phyloP scores from a whole-genome alignment of 1,284 basidiomycete genomes.

The Ganoderma sp. region DNA sequence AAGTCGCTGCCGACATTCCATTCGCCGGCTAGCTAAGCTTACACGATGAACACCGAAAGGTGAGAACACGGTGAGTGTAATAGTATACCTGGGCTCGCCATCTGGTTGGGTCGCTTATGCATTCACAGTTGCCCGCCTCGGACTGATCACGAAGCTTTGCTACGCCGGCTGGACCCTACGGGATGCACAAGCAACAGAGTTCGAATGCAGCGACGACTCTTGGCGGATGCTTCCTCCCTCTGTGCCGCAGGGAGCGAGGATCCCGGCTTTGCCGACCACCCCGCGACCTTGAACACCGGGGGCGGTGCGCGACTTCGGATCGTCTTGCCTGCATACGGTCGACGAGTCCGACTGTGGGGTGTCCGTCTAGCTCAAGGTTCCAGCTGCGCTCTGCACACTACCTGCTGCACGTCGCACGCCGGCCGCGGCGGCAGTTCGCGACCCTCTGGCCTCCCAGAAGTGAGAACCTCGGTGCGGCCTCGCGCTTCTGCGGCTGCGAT shows the following conservation, averaged over 20 bases:
- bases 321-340: background rate
- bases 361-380: background rate
- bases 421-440: background rate
- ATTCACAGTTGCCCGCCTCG: background rate
- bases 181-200: background rate
- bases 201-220: conserved; percentile 1
- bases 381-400: background rate
- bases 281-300: conserved; percentile 6
- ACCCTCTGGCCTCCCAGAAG: background rate
- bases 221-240: background rate
- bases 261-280: background rate
- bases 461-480: background rate
- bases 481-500: background rate
- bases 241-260: background rate
- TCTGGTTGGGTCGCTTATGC: background rate
- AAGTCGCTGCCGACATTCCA: background rate
- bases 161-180: background rate
- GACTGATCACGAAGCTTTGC: background rate
- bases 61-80: background rate
- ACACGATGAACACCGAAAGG: background rate
- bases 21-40: background rate
- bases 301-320: background rate
- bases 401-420: background rate
- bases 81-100: background rate
- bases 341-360: background rate